Evolutionary conservation across 257 asterid species (phyloP).

Genomic region (Mentha longifolia): DNA sequence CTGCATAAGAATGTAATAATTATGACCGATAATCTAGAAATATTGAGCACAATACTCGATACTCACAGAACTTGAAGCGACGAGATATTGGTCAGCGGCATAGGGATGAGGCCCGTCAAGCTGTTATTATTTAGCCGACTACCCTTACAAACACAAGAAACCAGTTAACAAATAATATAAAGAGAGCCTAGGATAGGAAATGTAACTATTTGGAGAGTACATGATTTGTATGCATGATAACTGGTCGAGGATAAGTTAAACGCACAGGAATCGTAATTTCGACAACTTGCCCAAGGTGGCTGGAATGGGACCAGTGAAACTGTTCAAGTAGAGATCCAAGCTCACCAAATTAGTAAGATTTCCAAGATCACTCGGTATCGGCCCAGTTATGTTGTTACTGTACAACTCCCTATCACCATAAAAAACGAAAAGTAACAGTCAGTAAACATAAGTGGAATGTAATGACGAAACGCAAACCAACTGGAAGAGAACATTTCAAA

Average conservation of each 20-base stretch:
- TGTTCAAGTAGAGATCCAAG: slow-evolving; percentile 97
- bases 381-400: slow-evolving; percentile 90
- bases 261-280: slow-evolving; percentile 91
- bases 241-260: slow-evolving; percentile 38
- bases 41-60: slow-evolving; percentile 20
- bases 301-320: slow-evolving; percentile 86
- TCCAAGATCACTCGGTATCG: slow-evolving; percentile 86
- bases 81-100: slow-evolving; percentile 81
- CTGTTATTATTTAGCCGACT: slow-evolving; percentile 97
- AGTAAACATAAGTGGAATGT: slow-evolving; percentile 9
- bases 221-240: slow-evolving; percentile 8
- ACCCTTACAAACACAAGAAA: slow-evolving; percentile 53
- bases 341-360: slow-evolving; percentile 97
- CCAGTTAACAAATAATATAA: slow-evolving; percentile 20
- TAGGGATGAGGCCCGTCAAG: slow-evolving; percentile 75
- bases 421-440: slow-evolving; percentile 8
- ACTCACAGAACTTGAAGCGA: slow-evolving; percentile 96
- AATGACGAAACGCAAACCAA: not conserved
- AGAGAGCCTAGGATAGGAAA: not conserved
- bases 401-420: slow-evolving; percentile 77
- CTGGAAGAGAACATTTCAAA: not conserved
- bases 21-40: slow-evolving; percentile 1
- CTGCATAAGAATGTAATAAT: slow-evolving; percentile 46
- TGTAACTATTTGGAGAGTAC: too few species aligned
- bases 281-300: slow-evolving; percentile 86